Evolutionary conservation across 163 green algal species (phyloP).

Genomic region (Chlorella variabilis): DNA sequence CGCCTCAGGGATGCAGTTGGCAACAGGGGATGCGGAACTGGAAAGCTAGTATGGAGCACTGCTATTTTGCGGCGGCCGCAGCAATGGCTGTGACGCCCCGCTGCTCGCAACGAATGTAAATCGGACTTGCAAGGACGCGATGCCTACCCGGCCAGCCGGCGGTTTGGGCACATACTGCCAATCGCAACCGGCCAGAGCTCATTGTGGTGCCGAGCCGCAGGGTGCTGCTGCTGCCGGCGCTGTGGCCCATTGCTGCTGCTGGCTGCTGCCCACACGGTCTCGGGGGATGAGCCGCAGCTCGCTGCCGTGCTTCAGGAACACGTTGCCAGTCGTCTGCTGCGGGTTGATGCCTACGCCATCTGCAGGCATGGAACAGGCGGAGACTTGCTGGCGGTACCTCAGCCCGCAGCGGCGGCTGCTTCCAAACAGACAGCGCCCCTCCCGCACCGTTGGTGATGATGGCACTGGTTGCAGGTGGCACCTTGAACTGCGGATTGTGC

Average conservation of each 20-base stretch:
- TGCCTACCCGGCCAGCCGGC: too few species aligned
- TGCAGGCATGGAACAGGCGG: slow-evolving; percentile 36
- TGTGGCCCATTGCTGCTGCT: too few species aligned
- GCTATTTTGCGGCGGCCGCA: background rate
- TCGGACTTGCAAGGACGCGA: too few species aligned
- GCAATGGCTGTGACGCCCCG: too few species aligned
- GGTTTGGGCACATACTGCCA: too few species aligned
- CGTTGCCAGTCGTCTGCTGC: slow-evolving; percentile 92
- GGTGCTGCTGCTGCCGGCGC: too few species aligned
- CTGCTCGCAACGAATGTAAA: too few species aligned
- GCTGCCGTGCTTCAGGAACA: slow-evolving; percentile 97
- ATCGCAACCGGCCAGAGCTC: too few species aligned
- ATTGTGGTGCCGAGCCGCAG: background rate
- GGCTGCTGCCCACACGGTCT: slow-evolving; percentile 83
- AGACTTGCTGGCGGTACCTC: background rate
- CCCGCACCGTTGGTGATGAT: slow-evolving; percentile 96
- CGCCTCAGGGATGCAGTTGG: too few species aligned
- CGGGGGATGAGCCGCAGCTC: slow-evolving; percentile 94
- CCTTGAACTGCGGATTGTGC: slow-evolving; percentile 88
- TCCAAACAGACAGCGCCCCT: too few species aligned
- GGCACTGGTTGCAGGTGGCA: slow-evolving; percentile 88
- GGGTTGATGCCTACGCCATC: slow-evolving; percentile 98
- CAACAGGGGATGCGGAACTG: too few species aligned
- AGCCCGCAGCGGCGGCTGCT: too few species aligned
- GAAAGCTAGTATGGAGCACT: background rate